Base-by-base conservation (phyloP, 192 early-diverging fungal genomes). In the Podochytrium sp. region DNA sequence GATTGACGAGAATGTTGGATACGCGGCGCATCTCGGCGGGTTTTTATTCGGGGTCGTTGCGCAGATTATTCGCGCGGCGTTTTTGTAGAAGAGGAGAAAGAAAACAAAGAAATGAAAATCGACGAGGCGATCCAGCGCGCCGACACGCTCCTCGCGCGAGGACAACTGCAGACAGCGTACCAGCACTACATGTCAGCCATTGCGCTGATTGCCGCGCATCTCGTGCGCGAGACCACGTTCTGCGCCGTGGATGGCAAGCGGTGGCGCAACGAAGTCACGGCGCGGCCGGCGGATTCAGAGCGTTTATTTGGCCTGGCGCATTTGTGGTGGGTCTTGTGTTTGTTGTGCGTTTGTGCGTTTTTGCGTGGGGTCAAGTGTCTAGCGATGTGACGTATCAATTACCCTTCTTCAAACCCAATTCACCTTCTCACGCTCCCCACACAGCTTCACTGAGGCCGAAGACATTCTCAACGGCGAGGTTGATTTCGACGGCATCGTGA, bases 401-500 rank as follows among this genome's bases (percentile, higher is more conserved):
- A n/a, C n/a, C n/a, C n/a, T n/a, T n/a, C n/a, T n/a, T n/a, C n/a
- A n/a, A n/a, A n/a, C n/a, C n/a, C n/a, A n/a, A n/a, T n/a, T n/a
- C n/a, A n/a, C n/a, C n/a, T n/a, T n/a, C n/a, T n/a, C n/a, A n/a
- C n/a, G n/a, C n/a, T n/a, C n/a, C n/a, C n/a, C 18, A 23, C 16
- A 25, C 55, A 75, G 74, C 49, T 75, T 75, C 64, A 75, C 74
- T 20, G 74, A 75, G 62, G 74, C 50, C 5, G 74, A 75, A 39
- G 74, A 75, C 33, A 75, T 75, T 42, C 50, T 40, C n/a, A 64
- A 75, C 47, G 74, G 64, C 30, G 62, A 57, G 1, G 38, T 75
- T 2, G 58, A 67, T 39, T 56, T 57, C n/a, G 74, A 75, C 33
- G 74, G 68, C 38, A 38, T 75, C 23, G 62, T 55, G 5, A 23